phyloP scores from a whole-genome alignment of 495 filamentous ascomycete species.

The Parmelia sp. region DNA sequence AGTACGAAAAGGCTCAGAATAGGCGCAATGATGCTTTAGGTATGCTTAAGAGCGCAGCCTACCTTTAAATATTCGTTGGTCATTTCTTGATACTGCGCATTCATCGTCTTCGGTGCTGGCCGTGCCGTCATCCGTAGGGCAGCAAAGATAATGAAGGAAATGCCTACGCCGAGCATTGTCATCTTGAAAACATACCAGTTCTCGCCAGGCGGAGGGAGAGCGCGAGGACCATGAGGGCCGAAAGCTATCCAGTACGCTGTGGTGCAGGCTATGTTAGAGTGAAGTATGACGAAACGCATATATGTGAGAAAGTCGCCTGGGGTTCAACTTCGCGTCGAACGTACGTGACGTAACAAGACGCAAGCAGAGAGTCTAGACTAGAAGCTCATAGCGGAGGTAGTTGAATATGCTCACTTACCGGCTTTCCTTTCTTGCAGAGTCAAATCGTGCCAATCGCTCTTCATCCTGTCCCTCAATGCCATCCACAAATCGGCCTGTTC shows the following conservation, averaged over 20 bases:
- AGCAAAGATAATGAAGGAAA: slow-evolving; percentile 60
- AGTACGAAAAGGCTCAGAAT: background rate
- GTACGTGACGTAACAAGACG: slow-evolving; percentile 2
- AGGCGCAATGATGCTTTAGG: background rate
- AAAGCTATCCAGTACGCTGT: slow-evolving; percentile 98
- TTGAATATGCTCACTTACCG: slow-evolving; percentile 57
- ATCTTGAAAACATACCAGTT: slow-evolving; percentile 64
- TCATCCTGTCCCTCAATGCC: slow-evolving; percentile 95
- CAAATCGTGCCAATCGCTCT: slow-evolving; percentile 90
- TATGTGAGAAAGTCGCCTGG: background rate
- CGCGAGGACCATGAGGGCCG: slow-evolving; percentile 87
- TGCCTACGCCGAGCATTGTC: slow-evolving; percentile 54
- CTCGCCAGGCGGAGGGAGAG: slow-evolving; percentile 75
- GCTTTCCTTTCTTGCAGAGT: slow-evolving; percentile 97
- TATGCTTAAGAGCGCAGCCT: slow-evolving; percentile 26
- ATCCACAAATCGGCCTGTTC: slow-evolving; percentile 99
- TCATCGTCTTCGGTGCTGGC: slow-evolving; percentile 76
- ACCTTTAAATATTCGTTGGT: slow-evolving; percentile 89
- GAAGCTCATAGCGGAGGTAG: slow-evolving; percentile 22
- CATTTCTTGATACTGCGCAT: slow-evolving; percentile 87
- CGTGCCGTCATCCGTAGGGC: slow-evolving; percentile 58
- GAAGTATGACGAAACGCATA: slow-evolving; percentile 3
- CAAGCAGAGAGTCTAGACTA: background rate
- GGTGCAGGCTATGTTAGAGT: slow-evolving; percentile 13
- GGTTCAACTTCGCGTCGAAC: slow-evolving; percentile 8